A percentile compares a stretch with the other conserved stretches of the same genome.
Conservation (phyloP, 2,329 filamentous ascomycete species). For the Periconia macrospinosa region DNA sequence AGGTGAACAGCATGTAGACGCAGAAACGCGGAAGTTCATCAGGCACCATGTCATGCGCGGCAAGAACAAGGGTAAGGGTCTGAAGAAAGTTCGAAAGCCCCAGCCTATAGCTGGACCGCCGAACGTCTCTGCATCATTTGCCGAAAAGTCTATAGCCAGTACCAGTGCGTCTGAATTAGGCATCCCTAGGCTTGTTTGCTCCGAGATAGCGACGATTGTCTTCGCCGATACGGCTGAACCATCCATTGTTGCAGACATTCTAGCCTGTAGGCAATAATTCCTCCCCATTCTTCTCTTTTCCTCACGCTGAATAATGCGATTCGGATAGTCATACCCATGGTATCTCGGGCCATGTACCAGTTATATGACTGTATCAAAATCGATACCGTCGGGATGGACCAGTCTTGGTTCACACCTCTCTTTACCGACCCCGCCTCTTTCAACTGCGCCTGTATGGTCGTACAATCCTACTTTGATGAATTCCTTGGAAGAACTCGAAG, state of each 20-base stretch:
- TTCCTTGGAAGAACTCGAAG: not conserved
- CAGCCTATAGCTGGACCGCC: not conserved
- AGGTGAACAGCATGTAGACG: slow-evolving; percentile 10
- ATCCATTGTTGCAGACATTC: not conserved
- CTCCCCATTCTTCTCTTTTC: not conserved
- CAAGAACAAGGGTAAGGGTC: slow-evolving; percentile 41
- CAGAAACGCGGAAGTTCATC: slow-evolving; percentile 41
- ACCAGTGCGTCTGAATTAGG: not conserved
- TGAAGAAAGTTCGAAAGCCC: not conserved
- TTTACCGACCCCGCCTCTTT: not conserved
- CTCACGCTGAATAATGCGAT: not conserved
- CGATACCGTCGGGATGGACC: not conserved
- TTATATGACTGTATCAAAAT: not conserved
- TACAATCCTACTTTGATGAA: not conserved
- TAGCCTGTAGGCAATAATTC: not conserved
- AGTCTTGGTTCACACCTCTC: not conserved
- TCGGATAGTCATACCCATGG: not conserved
- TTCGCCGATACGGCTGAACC: not conserved
- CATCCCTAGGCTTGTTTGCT: not conserved
- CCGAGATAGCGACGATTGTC: not conserved
- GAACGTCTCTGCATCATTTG: not conserved
- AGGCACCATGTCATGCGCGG: slow-evolving; percentile 49
- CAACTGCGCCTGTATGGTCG: not conserved
- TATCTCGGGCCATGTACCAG: not conserved
- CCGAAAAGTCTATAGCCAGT: not conserved